Conservation (phyloP, 192 early-diverging fungal species). For the Coemansia sp. region DNA sequence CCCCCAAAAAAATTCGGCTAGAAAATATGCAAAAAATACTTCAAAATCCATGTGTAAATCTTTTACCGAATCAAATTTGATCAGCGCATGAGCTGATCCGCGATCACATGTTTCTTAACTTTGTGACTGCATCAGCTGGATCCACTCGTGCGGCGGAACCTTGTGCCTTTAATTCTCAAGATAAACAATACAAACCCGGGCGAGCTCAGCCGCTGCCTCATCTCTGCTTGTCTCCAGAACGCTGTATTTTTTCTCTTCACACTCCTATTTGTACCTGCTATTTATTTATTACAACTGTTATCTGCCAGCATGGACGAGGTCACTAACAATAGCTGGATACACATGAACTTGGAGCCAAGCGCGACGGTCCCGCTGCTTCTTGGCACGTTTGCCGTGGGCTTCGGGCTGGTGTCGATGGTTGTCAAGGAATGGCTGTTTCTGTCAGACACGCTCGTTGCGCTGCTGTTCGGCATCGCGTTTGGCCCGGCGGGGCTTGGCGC, state of each 20-base stretch:
- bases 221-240: no score
- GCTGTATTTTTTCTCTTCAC: not conserved
- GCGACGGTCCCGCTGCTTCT: conserved; percentile 50
- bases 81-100: conserved; percentile 4
- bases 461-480: conserved; percentile 69
- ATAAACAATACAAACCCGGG: no score
- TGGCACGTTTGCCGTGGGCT: conserved; percentile 66
- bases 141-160: no score
- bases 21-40: no score
- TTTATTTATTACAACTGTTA: not conserved
- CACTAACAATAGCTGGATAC: conserved; percentile 16
- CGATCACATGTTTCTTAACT: conserved; percentile 2
- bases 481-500: conserved; percentile 69
- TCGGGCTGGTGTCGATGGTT: conserved; percentile 60
- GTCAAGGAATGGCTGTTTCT: conserved; percentile 67
- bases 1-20: no score
- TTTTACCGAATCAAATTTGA: conserved; percentile 1
- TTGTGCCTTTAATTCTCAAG: no score
- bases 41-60: no score
- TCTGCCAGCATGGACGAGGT: not conserved
- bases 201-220: no score
- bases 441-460: conserved; percentile 74
- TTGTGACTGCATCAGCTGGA: not conserved
- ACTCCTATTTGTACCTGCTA: no score
- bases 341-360: conserved; percentile 11